Evolutionary conservation across 495 filamentous ascomycete species (phyloP).

Genomic region (Penicillium tannophilum): DNA sequence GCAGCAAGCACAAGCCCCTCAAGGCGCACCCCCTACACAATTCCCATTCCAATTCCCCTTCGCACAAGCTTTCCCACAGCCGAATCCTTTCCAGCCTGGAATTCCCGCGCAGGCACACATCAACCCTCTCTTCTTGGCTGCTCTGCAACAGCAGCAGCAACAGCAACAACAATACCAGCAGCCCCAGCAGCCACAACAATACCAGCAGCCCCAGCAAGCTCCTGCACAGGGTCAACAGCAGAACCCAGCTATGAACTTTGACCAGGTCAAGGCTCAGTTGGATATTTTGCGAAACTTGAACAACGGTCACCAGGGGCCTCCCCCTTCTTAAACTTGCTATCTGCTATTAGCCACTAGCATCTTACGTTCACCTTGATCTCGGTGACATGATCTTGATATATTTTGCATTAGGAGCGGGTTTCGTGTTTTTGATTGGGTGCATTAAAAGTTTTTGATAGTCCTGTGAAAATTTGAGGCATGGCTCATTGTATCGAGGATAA

Average conservation of each 20-base stretch:
- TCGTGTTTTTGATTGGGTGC: constrained; percentile 12
- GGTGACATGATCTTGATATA: constrained; percentile 20
- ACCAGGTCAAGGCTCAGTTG: constrained; percentile 50
- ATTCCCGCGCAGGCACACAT: constrained; percentile 58
- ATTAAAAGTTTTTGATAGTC: constrained; percentile 20
- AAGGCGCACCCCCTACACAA: constrained; percentile 34
- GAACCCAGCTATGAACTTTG: constrained; percentile 40
- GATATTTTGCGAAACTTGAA: constrained; percentile 48
- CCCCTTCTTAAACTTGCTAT: constrained; percentile 31
- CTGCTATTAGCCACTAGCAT: constrained; percentile 1
- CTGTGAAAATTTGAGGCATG: constrained; percentile 1
- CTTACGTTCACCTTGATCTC: constrained; percentile 11
- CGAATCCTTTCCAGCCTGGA: constrained; percentile 35
- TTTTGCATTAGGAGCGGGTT: constrained; percentile 35
- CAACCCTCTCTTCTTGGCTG: constrained; percentile 65
- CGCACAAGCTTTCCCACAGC: constrained; percentile 32
- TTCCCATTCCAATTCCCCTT: constrained; percentile 42
- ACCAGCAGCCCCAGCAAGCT: constrained; percentile 45
- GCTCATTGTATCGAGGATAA: constrained; percentile 15
- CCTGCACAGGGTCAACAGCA: constrained; percentile 44
- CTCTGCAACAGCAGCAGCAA: constrained; percentile 44
- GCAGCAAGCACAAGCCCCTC: constrained; percentile 37
- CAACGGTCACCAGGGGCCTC: constrained; percentile 41
- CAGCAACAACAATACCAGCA: constrained; percentile 41
- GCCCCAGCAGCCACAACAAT: constrained; percentile 29